These are phyloP conservation scores for Aspergillus conjunctus DNA, from an alignment of 495 filamentous ascomycete genomes.

Conservation along the genomic window DNA sequence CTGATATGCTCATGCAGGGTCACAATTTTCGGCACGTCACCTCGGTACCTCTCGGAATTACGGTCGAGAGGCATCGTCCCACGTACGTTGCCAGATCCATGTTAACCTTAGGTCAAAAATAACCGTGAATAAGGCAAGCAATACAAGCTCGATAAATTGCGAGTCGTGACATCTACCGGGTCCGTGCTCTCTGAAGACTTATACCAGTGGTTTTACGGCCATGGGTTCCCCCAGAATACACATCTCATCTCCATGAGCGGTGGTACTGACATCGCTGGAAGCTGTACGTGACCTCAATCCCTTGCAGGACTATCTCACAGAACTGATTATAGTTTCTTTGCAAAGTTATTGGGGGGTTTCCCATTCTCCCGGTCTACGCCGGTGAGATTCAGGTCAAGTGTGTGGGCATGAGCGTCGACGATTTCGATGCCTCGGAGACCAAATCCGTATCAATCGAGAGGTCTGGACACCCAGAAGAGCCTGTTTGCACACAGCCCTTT, in stretches of 20 bases:
- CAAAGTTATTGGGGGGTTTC: too few species aligned
- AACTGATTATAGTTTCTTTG: too few species aligned
- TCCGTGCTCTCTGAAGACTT: conserved; percentile 74
- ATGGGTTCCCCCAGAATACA: conserved; percentile 61
- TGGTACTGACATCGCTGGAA: conserved; percentile 75
- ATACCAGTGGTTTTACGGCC: conserved; percentile 82
- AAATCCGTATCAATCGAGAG: conserved; percentile 55
- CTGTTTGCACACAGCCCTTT: conserved; percentile 67
- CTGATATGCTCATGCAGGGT: too few species aligned
- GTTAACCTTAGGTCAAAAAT: too few species aligned
- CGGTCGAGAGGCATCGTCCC: conserved; percentile 59
- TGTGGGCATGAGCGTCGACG: conserved; percentile 62
- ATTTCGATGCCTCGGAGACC: conserved; percentile 66
- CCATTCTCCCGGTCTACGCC: too few species aligned
- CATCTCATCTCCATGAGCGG: conserved; percentile 74
- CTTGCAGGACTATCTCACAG: too few species aligned
- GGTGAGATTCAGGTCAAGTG: conserved; percentile 53
- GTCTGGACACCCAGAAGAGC: conserved; percentile 66
- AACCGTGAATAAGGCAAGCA: too few species aligned
- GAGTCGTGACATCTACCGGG: conserved; percentile 66
- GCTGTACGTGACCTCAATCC: too few species aligned
- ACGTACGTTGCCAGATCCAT: conserved; percentile 56
- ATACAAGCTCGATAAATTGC: conserved; percentile 62
- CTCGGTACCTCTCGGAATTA: conserved; percentile 71
- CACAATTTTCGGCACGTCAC: conserved; percentile 65